A percentile compares a stretch with the other conserved stretches of the same genome.
These are phyloP conservation scores for Lepiota brunneoincarnata DNA, from an alignment of 768 basidiomycete genomes.

Conservation along the genomic window DNA sequence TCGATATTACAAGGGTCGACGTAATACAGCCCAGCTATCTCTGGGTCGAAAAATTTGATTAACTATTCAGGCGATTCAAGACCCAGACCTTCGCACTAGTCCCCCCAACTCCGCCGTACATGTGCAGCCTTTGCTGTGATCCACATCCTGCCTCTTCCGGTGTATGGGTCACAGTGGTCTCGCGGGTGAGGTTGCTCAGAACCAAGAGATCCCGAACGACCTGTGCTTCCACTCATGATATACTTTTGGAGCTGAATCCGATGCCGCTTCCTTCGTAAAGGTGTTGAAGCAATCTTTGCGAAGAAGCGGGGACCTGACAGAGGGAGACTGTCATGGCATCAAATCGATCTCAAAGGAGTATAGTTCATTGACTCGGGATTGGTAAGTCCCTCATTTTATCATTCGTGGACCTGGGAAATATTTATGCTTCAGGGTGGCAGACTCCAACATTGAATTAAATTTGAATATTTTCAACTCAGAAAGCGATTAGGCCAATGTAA, in stretches of 20 bases:
- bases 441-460: conserved; percentile 7
- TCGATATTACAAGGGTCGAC: conserved; percentile 1
- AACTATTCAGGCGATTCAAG: neutral
- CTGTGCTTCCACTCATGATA: neutral
- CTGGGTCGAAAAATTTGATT: neutral
- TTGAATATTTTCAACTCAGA: neutral
- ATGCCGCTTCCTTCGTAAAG: neutral
- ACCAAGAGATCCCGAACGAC: neutral
- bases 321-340: neutral
- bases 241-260: neutral
- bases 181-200: neutral
- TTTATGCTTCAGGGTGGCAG: conserved; percentile 9
- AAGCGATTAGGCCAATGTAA: conserved; percentile 5
- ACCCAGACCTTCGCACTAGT: neutral
- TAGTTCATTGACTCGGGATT: conserved; percentile 4
- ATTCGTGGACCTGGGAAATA: neutral
- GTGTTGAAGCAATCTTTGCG: neutral
- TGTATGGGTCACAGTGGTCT: neutral
- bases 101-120: neutral
- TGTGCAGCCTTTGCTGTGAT: neutral
- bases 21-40: neutral
- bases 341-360: conserved; percentile 3
- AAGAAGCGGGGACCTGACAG: neutral
- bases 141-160: neutral
- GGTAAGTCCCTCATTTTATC: conserved; percentile 4